These are phyloP conservation scores for Lactuca saligna DNA, from an alignment of 129 eudicot genomes.

Conservation along the genomic window DNA sequence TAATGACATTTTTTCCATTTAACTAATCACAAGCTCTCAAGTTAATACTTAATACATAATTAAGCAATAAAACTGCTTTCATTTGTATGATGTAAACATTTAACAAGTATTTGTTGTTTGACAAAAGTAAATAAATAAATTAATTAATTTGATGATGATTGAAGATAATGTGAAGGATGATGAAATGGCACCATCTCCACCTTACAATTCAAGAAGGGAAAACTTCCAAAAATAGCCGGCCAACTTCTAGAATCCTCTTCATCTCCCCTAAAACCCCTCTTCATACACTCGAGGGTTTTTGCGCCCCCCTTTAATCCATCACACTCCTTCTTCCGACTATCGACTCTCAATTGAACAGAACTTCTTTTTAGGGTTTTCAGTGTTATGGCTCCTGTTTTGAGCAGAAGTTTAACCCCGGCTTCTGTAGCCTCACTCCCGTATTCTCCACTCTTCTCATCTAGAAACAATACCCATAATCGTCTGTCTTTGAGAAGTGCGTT, in stretches of 20 bases:
- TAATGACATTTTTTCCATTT: no score
- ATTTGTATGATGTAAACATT: background rate
- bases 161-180: constrained; percentile 47
- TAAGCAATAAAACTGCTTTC: background rate
- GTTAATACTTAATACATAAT: background rate
- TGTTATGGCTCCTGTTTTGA: constrained; percentile 74
- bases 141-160: constrained; percentile 7
- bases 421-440: constrained; percentile 56
- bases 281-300: constrained; percentile 37
- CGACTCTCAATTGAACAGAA: constrained; percentile 7
- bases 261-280: constrained; percentile 57
- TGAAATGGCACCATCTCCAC: constrained; percentile 63
- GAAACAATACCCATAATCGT: constrained; percentile 34
- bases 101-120: background rate
- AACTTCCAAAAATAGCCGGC: constrained; percentile 41
- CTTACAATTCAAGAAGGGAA: constrained; percentile 44
- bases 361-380: constrained; percentile 8
- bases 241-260: constrained; percentile 72
- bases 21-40: background rate
- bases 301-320: constrained; percentile 19
- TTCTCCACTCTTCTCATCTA: constrained; percentile 33
- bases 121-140: no score
- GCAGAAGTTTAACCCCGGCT: constrained; percentile 63
- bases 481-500: constrained; percentile 45
- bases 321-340: background rate